Evolutionary conservation across 2,329 filamentous ascomycete genomes (phyloP).

Genomic region (Lachnellula suecica): DNA sequence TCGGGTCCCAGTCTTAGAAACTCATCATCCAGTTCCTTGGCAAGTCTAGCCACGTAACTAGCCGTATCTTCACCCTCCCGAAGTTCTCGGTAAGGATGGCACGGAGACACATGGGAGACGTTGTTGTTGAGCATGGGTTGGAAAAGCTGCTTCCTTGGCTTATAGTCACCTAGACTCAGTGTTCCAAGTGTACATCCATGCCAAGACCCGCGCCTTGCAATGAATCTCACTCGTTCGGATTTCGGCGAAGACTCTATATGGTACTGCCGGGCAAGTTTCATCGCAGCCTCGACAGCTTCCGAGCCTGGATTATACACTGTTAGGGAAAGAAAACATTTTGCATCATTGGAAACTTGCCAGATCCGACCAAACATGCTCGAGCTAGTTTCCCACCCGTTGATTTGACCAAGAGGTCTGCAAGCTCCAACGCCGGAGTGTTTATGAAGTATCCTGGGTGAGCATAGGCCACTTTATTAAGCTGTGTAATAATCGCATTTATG

Average conservation of each 20-base stretch:
- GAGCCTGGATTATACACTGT: too few relatives aligned
- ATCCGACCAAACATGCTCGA: constrained; percentile 1
- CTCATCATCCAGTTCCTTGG: constrained; percentile 57
- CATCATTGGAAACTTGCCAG: neutral
- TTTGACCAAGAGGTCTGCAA: constrained; percentile 1
- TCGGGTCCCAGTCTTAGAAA: constrained; percentile 56
- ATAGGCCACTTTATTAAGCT: constrained; percentile 9
- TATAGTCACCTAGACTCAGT: constrained; percentile 55
- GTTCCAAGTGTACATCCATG: constrained; percentile 66
- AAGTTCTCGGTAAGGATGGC: constrained; percentile 58
- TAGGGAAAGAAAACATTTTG: neutral
- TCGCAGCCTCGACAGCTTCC: constrained; percentile 8
- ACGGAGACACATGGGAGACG: constrained; percentile 55
- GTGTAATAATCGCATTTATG: constrained; percentile 52
- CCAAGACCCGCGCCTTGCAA: constrained; percentile 61
- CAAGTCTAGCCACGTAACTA: constrained; percentile 55
- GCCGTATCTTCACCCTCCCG: constrained; percentile 44
- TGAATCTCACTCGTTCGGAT: constrained; percentile 44
- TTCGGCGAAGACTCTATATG: neutral
- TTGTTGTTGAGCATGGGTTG: constrained; percentile 51
- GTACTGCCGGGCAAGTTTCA: constrained; percentile 57
- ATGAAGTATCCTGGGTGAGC: neutral
- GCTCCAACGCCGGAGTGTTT: constrained; percentile 1
- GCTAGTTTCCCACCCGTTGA: constrained; percentile 2
- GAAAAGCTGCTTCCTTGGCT: constrained; percentile 52